Evolutionary conservation across 441 rosid species (phyloP).

Genomic region (Populus hybrid): DNA sequence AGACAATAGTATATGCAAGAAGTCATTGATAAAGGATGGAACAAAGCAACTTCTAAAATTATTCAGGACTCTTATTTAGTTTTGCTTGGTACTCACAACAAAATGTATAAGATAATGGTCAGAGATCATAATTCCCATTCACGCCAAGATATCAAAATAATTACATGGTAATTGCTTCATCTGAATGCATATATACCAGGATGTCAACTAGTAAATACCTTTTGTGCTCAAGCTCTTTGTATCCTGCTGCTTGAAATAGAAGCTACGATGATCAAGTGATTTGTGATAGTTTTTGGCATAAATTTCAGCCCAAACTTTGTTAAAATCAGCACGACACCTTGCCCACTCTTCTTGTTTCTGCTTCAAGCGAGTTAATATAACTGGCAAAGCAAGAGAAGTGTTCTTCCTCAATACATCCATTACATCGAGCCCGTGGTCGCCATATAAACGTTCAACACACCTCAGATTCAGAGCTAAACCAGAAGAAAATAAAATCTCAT

Average conservation of each 20-base stretch:
- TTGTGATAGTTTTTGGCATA: slow-evolving; percentile 86
- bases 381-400: slow-evolving; percentile 68
- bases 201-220: slow-evolving; percentile 45
- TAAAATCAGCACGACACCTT: slow-evolving; percentile 70
- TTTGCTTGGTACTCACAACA: not conserved
- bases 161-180: not conserved
- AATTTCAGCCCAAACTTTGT: slow-evolving; percentile 83
- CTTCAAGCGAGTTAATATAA: slow-evolving; percentile 69
- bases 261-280: slow-evolving; percentile 98
- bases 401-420: slow-evolving; percentile 68
- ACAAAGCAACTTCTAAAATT: not conserved
- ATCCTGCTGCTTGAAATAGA: slow-evolving; percentile 98
- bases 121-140: not conserved
- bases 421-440: slow-evolving; percentile 90
- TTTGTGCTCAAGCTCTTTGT: slow-evolving; percentile 92
- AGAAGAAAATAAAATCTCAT: slow-evolving; percentile 11
- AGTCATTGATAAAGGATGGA: not conserved
- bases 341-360: slow-evolving; percentile 92
- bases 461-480: slow-evolving; percentile 76
- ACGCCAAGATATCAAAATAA: not conserved
- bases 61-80: not conserved
- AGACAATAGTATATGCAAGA: not conserved
- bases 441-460: slow-evolving; percentile 84
- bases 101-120: not conserved
- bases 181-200: not conserved